Evolutionary conservation across 768 basidiomycete species (phyloP).

Genomic region (Astraeus odoratus): DNA sequence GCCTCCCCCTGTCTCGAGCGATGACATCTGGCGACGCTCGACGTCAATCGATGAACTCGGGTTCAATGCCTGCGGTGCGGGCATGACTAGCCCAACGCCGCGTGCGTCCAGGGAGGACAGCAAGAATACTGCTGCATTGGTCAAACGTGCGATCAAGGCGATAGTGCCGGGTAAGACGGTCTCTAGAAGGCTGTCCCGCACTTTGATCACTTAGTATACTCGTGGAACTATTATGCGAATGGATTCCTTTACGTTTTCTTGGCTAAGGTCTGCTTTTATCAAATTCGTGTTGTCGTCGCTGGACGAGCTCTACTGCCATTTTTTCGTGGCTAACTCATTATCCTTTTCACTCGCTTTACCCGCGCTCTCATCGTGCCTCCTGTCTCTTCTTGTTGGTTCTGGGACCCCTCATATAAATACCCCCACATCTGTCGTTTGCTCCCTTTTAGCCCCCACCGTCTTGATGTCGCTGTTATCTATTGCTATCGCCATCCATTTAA

Average conservation of each 20-base stretch:
- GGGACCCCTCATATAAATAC: conserved; percentile 1
- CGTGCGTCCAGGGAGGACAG: conserved; percentile 38
- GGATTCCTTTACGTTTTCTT: not conserved
- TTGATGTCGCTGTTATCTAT: conserved; percentile 29
- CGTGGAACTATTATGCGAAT: not conserved
- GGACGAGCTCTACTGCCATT: conserved; percentile 8
- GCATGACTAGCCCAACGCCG: conserved; percentile 13
- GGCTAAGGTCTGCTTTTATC: conserved; percentile 7
- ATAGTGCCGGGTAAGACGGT: conserved; percentile 60
- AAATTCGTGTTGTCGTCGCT: conserved; percentile 11
- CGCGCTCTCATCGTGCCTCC: conserved; percentile 18
- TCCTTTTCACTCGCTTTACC: conserved; percentile 3
- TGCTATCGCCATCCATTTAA: conserved; percentile 22
- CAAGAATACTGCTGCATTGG: conserved; percentile 41
- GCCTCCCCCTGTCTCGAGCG: conserved; percentile 70
- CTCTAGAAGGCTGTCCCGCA: conserved; percentile 45
- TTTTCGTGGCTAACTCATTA: conserved; percentile 2
- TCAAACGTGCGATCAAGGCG: conserved; percentile 70
- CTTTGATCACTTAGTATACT: conserved; percentile 17
- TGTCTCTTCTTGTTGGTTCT: conserved; percentile 5
- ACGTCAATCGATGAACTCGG: conserved; percentile 65
- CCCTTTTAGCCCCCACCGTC: conserved; percentile 28
- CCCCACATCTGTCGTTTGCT: conserved; percentile 11
- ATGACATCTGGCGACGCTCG: conserved; percentile 40
- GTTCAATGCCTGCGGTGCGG: conserved; percentile 34